phyloP scores from a whole-genome alignment of 2,329 filamentous ascomycete genomes.

The Bipolaris sorokiniana region DNA sequence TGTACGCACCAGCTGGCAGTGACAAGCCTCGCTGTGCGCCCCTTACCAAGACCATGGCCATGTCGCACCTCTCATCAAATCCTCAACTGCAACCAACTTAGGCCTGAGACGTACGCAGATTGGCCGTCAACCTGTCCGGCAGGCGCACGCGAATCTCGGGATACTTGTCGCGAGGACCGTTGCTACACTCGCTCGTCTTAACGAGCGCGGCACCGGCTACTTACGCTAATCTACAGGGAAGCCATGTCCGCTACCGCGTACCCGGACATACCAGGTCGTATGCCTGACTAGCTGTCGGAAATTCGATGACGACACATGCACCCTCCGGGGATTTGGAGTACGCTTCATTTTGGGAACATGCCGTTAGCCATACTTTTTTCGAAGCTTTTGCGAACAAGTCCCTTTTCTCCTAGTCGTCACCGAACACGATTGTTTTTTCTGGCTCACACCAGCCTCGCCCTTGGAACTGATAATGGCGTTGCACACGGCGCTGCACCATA shows the following conservation, averaged over 20 bases:
- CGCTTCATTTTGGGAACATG: neutral
- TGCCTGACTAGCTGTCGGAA: neutral
- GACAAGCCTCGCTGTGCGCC: no score
- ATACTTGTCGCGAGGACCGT: slow-evolving; percentile 3
- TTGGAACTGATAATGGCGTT: neutral
- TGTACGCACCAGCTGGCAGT: neutral
- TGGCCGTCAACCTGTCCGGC: neutral
- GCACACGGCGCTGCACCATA: neutral
- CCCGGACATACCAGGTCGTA: neutral
- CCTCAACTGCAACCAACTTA: neutral
- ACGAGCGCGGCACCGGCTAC: slow-evolving; percentile 13
- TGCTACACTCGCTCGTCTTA: slow-evolving; percentile 6
- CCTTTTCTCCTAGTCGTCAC: neutral
- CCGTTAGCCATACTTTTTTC: neutral
- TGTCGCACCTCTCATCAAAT: neutral
- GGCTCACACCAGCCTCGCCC: slow-evolving; percentile 1
- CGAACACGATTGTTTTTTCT: neutral
- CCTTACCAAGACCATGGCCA: neutral
- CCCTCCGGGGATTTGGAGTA: neutral
- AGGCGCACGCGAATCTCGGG: neutral
- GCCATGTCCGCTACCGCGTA: neutral
- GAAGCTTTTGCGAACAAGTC: neutral
- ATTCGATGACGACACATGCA: slow-evolving; percentile 2
- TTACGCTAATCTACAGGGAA: slow-evolving; percentile 2
- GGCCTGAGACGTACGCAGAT: neutral